Evolutionary conservation across 2,329 filamentous ascomycete genomes (phyloP), one percentile per base, ranked within the genome.

Genomic region (Tolypocladium endophyticum): DNA sequence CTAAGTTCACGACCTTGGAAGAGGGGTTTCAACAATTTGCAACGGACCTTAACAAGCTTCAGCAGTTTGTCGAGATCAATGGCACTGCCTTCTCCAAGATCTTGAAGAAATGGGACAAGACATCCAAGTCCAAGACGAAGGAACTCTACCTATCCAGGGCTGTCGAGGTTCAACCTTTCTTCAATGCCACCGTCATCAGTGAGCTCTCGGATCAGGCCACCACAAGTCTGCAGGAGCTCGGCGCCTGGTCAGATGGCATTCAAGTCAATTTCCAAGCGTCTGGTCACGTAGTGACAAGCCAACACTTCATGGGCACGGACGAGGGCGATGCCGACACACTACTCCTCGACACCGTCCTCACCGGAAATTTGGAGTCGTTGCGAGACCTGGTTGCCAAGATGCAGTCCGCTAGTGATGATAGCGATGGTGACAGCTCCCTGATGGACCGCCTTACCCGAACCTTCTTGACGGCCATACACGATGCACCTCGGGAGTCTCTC

Each of bases 71-170:
- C 64, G 93, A 97, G 73, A 90, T 97, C 71, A 99, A 99, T 71
- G 93, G 94, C 69, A 97, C 91, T 1, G 94, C 92, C 20, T 97
- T 97, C 73, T 97, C 93, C 35, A 99, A 99, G 74, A 99, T 99
- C 61, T 78, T 99, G 64, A 99, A 99, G 77, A 99, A 99, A 84
- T 99, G 94, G 94, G 94, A 99, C 77, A 99, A 99, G 83, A 97
- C 92, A 1, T 97, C 93, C 66, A 99, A 97, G 81, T 97, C 93
- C 57, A 93, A 93, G 73, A 97, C 94, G 61, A 99, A 99, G 74
- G 94, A 97, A 76, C 83, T 97, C 47, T 99, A 97, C 71, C 86
- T 99, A 41, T 95, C 95, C 12, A 84, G 94, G 61, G 94, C 94
- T 11, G 93, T 99, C 63, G 94, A 99, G 73, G 92, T 97, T 9